Evolutionary conservation across 768 basidiomycete genomes (phyloP), one percentile per base, ranked within the genome.

Genomic region (Amanita pseudoporphyria): DNA sequence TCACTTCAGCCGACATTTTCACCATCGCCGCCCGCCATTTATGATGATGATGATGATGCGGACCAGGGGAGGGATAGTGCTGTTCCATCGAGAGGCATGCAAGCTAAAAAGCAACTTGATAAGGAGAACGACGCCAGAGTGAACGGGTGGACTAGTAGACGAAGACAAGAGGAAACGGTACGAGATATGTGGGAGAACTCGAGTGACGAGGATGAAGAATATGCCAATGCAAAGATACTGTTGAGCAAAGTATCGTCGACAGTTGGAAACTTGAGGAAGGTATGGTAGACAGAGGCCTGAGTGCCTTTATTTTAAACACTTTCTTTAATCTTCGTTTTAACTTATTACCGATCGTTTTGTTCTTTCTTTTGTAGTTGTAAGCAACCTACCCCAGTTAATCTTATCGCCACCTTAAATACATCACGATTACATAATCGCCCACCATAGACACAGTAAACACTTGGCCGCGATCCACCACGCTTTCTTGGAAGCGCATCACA

Each of bases 1-100:
- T 86, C 84, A 24, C 62, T 89, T 32, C 74, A 81, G 38, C 88
- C 88, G 9, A 86, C 84, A 30, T 87, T 84, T 61, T 84, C 84
- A 5, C 66, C 79, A 0, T 75, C 86, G 1, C 84, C 87, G 6
- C 84, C 83, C 33, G 81, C 79, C 32, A 61, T 75, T 40, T 76
- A 77, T 21, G 73, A 83, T 49, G 75, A 78, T 6, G 71, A 65
- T 18, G 67, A 63, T 9, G 62, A 65, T 22, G 62, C n/a, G n/a
- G n/a, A n/a, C n/a, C n/a, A 64, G 26, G 58, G 56, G 38, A 53
- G 52, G 18, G 30, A 45, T 45, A 18, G 12, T 33, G 37, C n/a
- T 22, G 41, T 30, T 36, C 18, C 35, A 37, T 14, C 24, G 12
- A 35, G 38, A 35, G 10, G 12, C 5, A 32, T 39, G 43, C 26